Base-by-base conservation (phyloP, 2,329 filamentous ascomycete genomes). In the Aplosporella prunicola region DNA sequence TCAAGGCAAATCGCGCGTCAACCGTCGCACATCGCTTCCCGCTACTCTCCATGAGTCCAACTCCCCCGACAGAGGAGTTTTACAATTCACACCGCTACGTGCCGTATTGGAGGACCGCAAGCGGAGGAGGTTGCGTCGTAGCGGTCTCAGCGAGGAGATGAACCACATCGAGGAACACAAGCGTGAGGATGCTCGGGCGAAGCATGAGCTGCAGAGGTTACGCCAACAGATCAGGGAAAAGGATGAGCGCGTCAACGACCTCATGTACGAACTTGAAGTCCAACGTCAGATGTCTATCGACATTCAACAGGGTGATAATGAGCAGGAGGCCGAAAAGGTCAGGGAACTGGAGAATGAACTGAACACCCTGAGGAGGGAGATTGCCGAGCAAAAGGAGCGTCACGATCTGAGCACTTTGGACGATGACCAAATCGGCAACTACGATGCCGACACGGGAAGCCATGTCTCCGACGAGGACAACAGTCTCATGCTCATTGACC, bases 141-240 rank as follows among this genome's bases (percentile, higher is more conserved):
- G 50, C 47, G 58, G 60, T 34, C 51, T 61, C 5, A 61, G 59
- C 46, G 58, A 65, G 41, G 57, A 62, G 46, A 54, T 63, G 32
- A 62, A 58, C 39, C 48, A 49, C 20, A 53, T 61, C 33, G 56
- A 61, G 16, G 51, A 57, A 32, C 52, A 61, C 43, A 49, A 55
- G 44, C 56, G 54, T 47, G 47, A 57, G 33, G 55, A 60, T 40
- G 52, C 49, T 43, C 59, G 55, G 50, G 38, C 43, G 10, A 39
- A 41, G 14, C 45, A 50, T 22, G 53, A 56, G 43, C 46, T 61
- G n/a, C 39, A 56, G 10, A 51, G 57, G 28, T 49, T 64, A 3
- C 55, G 51, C 28, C 45, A 50, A 20, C 55, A 64, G 47, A 53
- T 65, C 23, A 43, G 45, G 5, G 52, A 55, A 24, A 58, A 55